Evolutionary conservation across 2,329 filamentous ascomycete species (phyloP), one percentile per base, ranked within the genome.

Genomic region (Aspergillus spinulosporus): DNA sequence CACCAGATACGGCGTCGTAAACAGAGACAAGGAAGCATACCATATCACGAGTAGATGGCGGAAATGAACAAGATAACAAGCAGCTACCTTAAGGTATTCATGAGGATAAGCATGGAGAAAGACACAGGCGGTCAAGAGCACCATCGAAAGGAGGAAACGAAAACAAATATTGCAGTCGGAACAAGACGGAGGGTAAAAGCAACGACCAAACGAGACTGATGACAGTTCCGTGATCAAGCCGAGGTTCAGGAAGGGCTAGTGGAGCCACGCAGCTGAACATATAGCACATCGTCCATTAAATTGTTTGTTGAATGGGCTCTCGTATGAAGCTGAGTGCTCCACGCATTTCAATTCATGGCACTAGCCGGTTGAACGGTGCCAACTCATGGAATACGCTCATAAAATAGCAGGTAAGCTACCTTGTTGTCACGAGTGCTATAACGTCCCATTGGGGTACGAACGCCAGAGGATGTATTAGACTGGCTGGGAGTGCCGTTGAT

Each of bases 401-500:
- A 99, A 77, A 99, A 96, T 69, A 99, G 78, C 63, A 99, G 85
- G 76, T 99, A 99, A 3, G 94, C 94, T 57, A 97, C 93, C 81
- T 96, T 96, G 81, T 93, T 96, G 73, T 97, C 93, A 74, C 90
- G 91, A 69, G 89, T 74, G n/a, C 81, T 81, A 65, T 86, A 85
- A 73, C 74, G 72, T 55, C 74, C 74, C 45, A 75, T 84, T 80
- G 71, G 78, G 60, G 73, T 85, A 74, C 76, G 84, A 81, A 68
- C 80, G 62, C 78, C 84, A 81, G 76, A 80, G 75, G 74, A 78
- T 76, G 67, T 79, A 76, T 76, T 75, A 32, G 79, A 76, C 21
- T 78, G 78, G 46, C 74, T 86, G 42, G 78, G 75, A 26, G 78
- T 80, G 39, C 87, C 88, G 66, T 92, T 94, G 32, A 85, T 80